Base-by-base conservation (phyloP, 2,329 filamentous ascomycete species). In the Talaromyces sp. region DNA sequence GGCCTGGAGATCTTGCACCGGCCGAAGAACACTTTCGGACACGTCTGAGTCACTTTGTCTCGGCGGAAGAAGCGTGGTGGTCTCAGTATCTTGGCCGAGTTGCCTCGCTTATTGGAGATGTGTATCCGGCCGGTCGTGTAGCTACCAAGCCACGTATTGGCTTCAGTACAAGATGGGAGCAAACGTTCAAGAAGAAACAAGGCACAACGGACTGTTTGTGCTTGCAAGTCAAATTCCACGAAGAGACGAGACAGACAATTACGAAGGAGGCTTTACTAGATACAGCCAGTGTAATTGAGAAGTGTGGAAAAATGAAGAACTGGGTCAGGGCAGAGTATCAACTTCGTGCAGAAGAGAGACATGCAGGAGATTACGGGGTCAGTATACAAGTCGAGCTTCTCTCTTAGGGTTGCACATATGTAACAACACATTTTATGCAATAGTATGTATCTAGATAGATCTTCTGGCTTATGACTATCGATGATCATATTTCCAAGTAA, bases 1-100 rank as follows among this genome's bases (percentile, higher is more conserved):
- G 92, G 87, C 90, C 88, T 19, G 87, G 87, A 2, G 84, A 85
- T 49, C 80, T 90, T 1, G 83, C 85, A 2, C 85, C 86, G 0
- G 81, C 81, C 0, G 88, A 90, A 69, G 72, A 82, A 9, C 73
- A 79, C 3, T 87, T 89, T 69, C 84, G 85, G 37, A 72, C 76
- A 1, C 80, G 82, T 3, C 78, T 91, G 37, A 77, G 83, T 45
- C 76, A 78, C 41, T 79, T 90, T 3, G 74, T 89, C 2, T 84
- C 84, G 0, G 74, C 79, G 0, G 82, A 84, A 68, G 80, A 84
- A 65, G 79, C 83, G 11, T 91, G 88, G 87, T 90, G 88, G 88
- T 83, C 85, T 62, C 82, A 81, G 61, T 90, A 89, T 70, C 70
- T 90, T 0, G 89, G 89, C 0, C 81, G 83, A 16, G 81, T 90